Conservation (phyloP, 441 rosid species). For the Aquilaria agallochum region DNA sequence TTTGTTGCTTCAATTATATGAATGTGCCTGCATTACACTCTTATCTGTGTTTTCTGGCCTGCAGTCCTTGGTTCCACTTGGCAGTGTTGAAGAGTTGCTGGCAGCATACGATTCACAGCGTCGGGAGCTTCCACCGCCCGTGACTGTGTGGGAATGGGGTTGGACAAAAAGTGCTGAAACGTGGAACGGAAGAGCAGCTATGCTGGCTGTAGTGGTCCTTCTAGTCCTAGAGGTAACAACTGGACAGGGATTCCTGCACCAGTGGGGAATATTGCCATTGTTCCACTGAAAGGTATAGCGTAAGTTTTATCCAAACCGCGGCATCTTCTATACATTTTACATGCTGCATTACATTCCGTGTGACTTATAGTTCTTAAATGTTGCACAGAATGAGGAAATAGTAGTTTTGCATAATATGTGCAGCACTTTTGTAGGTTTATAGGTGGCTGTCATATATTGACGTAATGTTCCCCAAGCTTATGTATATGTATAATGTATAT, state of each 20-base stretch:
- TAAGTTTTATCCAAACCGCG: not conserved
- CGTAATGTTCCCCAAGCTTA: not conserved
- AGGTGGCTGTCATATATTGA: constrained; percentile 10
- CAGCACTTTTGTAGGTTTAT: constrained; percentile 6
- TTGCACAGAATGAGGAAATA: constrained; percentile 4
- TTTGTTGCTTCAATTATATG: no score
- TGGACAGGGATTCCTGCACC: constrained; percentile 93
- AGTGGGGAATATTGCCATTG: constrained; percentile 80
- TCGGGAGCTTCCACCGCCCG: constrained; percentile 85
- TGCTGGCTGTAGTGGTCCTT: constrained; percentile 91
- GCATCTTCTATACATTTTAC: constrained; percentile 11
- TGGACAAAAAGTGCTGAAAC: constrained; percentile 99
- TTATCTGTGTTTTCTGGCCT: not conserved
- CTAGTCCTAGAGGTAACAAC: constrained; percentile 88
- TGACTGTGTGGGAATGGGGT: constrained; percentile 98
- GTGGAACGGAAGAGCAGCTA: constrained; percentile 98
- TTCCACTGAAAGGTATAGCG: constrained; percentile 27
- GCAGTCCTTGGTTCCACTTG: constrained; percentile 95
- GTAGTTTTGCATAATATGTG: constrained; percentile 7
- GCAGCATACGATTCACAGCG: constrained; percentile 91
- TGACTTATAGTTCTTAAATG: not conserved
- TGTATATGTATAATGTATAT: no score
- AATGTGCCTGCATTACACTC: no score
- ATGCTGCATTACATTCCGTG: constrained; percentile 3
- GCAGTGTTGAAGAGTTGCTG: constrained; percentile 90